Percentiles rank a stretch among this genome's conserved stretches.
Conservation (phyloP, 495 filamentous ascomycete species). For the Trichoderma parareesei region DNA sequence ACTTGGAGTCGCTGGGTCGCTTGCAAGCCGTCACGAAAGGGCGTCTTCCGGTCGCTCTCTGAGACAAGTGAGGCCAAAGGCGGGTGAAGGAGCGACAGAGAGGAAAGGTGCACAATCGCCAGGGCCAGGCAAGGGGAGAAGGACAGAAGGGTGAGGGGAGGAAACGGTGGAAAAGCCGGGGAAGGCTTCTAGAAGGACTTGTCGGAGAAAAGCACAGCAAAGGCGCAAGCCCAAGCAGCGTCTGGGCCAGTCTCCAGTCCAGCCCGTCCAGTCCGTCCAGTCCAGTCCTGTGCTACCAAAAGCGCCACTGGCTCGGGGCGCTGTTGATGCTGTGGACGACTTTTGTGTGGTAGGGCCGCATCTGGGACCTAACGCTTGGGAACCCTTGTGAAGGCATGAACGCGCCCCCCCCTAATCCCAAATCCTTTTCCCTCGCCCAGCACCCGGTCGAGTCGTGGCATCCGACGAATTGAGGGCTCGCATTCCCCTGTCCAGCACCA, state of each 20-base stretch:
- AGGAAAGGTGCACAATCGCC: not conserved
- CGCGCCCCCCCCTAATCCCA: slow-evolving; percentile 6
- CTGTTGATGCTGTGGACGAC: not conserved
- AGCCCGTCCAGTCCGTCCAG: too few species aligned
- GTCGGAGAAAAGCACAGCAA: slow-evolving; percentile 6
- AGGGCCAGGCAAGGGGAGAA: slow-evolving; percentile 8
- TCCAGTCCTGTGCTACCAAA: not conserved
- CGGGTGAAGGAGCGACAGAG: slow-evolving; percentile 6
- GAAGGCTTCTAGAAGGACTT: slow-evolving; percentile 9
- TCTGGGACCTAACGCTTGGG: slow-evolving; percentile 2
- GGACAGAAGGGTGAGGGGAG: slow-evolving; percentile 5
- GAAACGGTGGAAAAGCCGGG: slow-evolving; percentile 8
- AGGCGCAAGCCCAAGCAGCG: not conserved
- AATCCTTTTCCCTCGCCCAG: slow-evolving; percentile 3
- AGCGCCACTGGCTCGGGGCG: not conserved
- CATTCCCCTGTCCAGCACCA: slow-evolving; percentile 6
- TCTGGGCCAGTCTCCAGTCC: too few species aligned
- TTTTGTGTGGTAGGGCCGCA: not conserved
- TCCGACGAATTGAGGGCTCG: not conserved
- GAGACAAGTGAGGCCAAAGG: not conserved
- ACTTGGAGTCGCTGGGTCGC: not conserved
- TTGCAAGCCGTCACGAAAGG: not conserved
- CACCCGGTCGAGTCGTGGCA: slow-evolving; percentile 3
- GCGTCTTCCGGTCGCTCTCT: not conserved
- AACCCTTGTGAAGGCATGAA: not conserved